Percentiles rank a stretch among this genome's conserved stretches.
Conservation (phyloP, 2,329 filamentous ascomycete genomes). For the Orbilia quercus region DNA sequence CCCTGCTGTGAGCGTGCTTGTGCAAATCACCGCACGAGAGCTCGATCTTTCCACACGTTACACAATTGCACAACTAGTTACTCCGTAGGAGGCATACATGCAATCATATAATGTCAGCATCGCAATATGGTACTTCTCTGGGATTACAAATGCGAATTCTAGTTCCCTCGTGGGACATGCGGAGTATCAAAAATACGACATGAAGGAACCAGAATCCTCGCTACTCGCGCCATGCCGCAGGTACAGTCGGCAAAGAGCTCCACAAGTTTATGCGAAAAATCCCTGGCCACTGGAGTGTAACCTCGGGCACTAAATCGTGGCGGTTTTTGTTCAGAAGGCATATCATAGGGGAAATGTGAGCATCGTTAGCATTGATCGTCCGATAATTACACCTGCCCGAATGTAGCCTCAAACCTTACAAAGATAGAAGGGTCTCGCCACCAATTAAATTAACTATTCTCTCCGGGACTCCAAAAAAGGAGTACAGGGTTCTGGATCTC, state of each 20-base stretch:
- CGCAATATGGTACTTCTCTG: not conserved
- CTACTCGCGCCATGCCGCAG: not conserved
- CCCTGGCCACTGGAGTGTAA: conserved; percentile 7
- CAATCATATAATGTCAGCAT: not conserved
- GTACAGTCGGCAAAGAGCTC: conserved; percentile 1
- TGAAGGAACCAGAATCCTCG: not conserved
- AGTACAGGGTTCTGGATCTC: not conserved
- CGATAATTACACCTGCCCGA: conserved; percentile 13
- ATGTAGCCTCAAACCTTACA: not conserved
- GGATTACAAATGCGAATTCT: not conserved
- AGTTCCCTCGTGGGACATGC: not conserved
- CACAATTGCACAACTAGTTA: too few species aligned
- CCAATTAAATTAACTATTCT: not conserved
- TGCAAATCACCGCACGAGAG: not conserved
- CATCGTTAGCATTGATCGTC: conserved; percentile 18
- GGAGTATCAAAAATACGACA: not conserved
- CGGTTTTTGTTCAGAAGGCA: not conserved
- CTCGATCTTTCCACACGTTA: not conserved
- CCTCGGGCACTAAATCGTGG: conserved; percentile 2
- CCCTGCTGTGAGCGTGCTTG: too few species aligned
- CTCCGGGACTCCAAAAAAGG: conserved; percentile 2
- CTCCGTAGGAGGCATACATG: not conserved
- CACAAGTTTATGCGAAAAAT: conserved; percentile 2
- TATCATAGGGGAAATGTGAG: not conserved
- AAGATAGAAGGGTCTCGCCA: not conserved